phyloP scores from a whole-genome alignment of 768 basidiomycete genomes.

The Xerocomus potaroensis region DNA sequence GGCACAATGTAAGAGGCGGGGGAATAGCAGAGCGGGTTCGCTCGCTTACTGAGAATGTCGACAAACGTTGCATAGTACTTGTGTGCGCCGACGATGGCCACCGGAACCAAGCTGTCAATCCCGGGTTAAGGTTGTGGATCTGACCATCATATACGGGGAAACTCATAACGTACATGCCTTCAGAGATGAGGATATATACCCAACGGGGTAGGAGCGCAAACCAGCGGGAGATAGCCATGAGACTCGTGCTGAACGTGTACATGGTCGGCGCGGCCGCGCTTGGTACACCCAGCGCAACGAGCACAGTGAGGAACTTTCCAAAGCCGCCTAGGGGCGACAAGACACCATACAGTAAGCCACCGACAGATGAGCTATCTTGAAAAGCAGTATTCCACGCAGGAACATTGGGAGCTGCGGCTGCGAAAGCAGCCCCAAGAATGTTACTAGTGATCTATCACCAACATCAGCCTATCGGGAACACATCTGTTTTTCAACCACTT shows the following conservation, averaged over 20 bases:
- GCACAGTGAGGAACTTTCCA: conserved; percentile 43
- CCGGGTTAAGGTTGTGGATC: background rate
- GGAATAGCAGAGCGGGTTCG: background rate
- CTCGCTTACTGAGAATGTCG: conserved; percentile 35
- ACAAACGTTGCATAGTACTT: conserved; percentile 43
- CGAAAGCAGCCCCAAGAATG: conserved; percentile 45
- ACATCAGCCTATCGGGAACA: background rate
- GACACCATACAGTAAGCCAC: conserved; percentile 40
- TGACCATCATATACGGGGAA: background rate
- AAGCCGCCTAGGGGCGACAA: conserved; percentile 39
- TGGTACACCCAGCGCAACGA: conserved; percentile 51
- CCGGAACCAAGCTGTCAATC: conserved; percentile 37
- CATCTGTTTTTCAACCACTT: conserved; percentile 12
- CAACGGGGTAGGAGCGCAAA: conserved; percentile 42
- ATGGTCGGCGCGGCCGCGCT: conserved; percentile 57
- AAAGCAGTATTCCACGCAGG: conserved; percentile 40
- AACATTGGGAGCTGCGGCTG: conserved; percentile 36
- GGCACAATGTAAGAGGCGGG: conserved; percentile 4
- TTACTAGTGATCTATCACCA: conserved; percentile 35
- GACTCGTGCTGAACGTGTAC: conserved; percentile 49
- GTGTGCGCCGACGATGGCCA: conserved; percentile 44
- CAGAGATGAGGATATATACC: conserved; percentile 42
- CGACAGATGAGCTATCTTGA: conserved; percentile 38
- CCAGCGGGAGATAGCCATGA: conserved; percentile 36
- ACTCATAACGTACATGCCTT: conserved; percentile 37